Evolutionary conservation across 1,284 basidiomycete species (phyloP).

Genomic region (Fomitopsis palustris): DNA sequence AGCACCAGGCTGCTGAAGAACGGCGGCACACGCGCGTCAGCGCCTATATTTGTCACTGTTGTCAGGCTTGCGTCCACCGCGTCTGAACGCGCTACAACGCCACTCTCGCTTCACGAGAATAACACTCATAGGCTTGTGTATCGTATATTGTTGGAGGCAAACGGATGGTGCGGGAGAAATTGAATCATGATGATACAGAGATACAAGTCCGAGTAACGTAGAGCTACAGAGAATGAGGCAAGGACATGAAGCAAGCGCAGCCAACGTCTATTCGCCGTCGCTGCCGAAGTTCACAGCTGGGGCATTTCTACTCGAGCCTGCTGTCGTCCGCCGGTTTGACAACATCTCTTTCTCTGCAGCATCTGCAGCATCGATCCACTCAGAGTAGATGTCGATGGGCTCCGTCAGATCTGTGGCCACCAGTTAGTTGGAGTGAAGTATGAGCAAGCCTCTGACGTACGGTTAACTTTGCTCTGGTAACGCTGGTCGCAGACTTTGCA

Average conservation of each 20-base stretch:
- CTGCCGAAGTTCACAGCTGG: conserved; percentile 34
- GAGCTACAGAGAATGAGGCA: conserved; percentile 15
- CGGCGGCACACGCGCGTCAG: conserved; percentile 7
- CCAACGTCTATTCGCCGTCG: conserved; percentile 34
- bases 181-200: conserved; percentile 1
- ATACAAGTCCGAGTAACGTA: conserved; percentile 2
- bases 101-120: neutral
- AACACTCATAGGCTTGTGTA: neutral
- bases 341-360: conserved; percentile 65
- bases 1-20: conserved; percentile 1
- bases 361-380: conserved; percentile 91
- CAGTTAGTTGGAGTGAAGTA: conserved; percentile 10
- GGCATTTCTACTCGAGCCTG: conserved; percentile 54
- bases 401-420: conserved; percentile 68
- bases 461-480: conserved; percentile 81
- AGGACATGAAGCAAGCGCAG: neutral
- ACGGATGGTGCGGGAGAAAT: neutral
- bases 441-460: conserved; percentile 44
- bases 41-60: conserved; percentile 25
- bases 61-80: conserved; percentile 24
- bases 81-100: conserved; percentile 2
- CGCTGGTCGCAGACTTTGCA: conserved; percentile 81
- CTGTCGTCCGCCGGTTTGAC: conserved; percentile 45
- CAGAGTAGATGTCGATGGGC: conserved; percentile 87
- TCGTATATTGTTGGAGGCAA: neutral